These are phyloP conservation scores for Colletotrichum simmondsii DNA, from an alignment of 2,329 filamentous ascomycete species.

Conservation along the genomic window DNA sequence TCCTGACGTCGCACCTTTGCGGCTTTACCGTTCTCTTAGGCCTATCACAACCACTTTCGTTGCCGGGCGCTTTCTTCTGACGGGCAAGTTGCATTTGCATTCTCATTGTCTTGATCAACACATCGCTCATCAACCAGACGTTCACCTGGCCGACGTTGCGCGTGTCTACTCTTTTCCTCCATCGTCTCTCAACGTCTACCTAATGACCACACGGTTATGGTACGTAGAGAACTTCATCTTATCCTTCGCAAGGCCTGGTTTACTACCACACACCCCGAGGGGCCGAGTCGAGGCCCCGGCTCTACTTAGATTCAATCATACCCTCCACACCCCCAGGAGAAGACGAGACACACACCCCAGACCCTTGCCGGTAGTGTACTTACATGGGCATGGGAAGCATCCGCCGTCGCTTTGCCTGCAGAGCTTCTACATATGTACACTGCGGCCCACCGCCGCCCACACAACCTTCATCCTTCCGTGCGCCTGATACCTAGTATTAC, in stretches of 20 bases:
- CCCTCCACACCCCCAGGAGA: constrained; percentile 32
- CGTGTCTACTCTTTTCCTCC: background rate
- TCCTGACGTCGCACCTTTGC: constrained; percentile 4
- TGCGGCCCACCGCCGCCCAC: constrained; percentile 30
- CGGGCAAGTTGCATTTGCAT: background rate
- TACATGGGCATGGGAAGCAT: constrained; percentile 23
- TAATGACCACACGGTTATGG: background rate
- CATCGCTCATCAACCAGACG: background rate
- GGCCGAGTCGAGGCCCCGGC: constrained; percentile 27
- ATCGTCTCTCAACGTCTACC: background rate
- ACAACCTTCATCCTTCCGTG: constrained; percentile 22
- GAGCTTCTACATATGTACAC: constrained; percentile 33
- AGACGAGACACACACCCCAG: constrained; percentile 27
- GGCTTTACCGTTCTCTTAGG: background rate
- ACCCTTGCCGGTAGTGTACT: constrained; percentile 37
- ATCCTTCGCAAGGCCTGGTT: constrained; percentile 24
- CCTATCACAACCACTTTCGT: constrained; percentile 16
- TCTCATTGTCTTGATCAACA: background rate
- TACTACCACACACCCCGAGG: constrained; percentile 24
- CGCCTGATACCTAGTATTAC: constrained; percentile 26
- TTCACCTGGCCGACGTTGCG: background rate
- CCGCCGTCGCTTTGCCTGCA: constrained; percentile 23
- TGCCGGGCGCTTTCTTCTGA: constrained; percentile 2
- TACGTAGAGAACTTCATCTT: constrained; percentile 16
- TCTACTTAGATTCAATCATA: constrained; percentile 32